Evolutionary conservation across 2,329 filamentous ascomycete species (phyloP).

Genomic region (Xylaria sp.): DNA sequence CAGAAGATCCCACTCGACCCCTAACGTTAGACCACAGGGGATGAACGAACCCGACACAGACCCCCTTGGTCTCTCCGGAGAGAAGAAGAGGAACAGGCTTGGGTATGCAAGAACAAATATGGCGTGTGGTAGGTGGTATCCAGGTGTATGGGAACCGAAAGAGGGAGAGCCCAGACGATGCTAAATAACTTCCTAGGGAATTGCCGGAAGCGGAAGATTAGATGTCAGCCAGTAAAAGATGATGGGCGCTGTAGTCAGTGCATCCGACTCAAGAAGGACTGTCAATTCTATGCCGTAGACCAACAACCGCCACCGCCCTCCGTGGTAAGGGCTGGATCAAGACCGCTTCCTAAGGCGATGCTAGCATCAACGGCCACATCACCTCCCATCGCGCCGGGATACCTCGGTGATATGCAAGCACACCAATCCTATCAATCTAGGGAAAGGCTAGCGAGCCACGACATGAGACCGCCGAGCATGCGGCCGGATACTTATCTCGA

Average conservation of each 20-base stretch:
- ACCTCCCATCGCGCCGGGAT: conserved; percentile 32
- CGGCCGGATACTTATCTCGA: conserved; percentile 43
- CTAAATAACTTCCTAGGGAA: conserved; percentile 64
- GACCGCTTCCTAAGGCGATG: conserved; percentile 17
- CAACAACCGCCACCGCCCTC: conserved; percentile 61
- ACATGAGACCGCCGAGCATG: conserved; percentile 51
- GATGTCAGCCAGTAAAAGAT: conserved; percentile 78
- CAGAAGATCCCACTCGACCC: conserved; percentile 57
- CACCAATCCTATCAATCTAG: conserved; percentile 51
- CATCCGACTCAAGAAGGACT: conserved; percentile 92
- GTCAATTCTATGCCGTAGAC: conserved; percentile 89
- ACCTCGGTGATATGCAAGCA: conserved; percentile 49
- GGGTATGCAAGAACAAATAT: conserved; percentile 95
- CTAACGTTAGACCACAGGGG: conserved; percentile 52
- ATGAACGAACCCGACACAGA: conserved; percentile 44
- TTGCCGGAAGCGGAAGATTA: conserved; percentile 90
- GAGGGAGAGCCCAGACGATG: conserved; percentile 9
- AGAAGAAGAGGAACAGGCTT: conserved; percentile 80
- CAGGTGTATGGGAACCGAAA: neutral
- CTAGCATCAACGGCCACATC: conserved; percentile 18
- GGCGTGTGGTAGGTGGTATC: conserved; percentile 79
- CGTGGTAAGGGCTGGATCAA: conserved; percentile 48
- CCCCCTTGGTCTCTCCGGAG: conserved; percentile 47
- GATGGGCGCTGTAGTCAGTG: conserved; percentile 88
- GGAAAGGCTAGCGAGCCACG: conserved; percentile 50